A percentile compares a stretch with the other conserved stretches of the same genome.
phyloP scores from a whole-genome alignment of 768 basidiomycete genomes.

The Amanita fuliginea region DNA sequence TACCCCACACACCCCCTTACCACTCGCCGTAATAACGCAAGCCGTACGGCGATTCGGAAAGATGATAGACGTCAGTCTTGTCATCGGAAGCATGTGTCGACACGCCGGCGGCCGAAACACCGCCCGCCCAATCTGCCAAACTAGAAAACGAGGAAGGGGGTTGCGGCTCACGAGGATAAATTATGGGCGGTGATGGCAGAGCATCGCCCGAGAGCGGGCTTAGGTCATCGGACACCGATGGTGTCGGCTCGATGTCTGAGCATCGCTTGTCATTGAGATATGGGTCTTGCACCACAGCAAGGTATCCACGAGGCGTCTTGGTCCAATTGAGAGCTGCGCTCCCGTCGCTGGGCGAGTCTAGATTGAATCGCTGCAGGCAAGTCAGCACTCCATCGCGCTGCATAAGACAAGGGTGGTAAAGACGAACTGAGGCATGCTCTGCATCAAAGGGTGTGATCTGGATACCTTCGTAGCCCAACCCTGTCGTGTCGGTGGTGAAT shows the following conservation, averaged over 20 bases:
- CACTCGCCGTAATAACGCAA: constrained; percentile 1
- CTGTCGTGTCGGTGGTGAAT: background rate
- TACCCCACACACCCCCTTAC: no score
- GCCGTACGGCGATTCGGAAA: background rate
- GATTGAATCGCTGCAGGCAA: background rate
- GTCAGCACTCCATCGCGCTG: background rate
- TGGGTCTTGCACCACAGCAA: constrained; percentile 1
- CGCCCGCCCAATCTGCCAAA: constrained; percentile 5
- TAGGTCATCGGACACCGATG: background rate
- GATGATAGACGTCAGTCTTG: background rate
- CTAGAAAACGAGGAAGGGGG: constrained; percentile 4
- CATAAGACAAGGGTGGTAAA: background rate
- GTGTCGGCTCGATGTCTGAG: background rate
- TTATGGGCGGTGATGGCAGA: background rate
- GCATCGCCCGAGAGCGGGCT: background rate
- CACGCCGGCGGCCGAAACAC: background rate
- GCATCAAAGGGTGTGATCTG: background rate
- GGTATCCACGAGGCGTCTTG: background rate
- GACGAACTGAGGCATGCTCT: background rate
- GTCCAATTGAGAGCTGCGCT: constrained; percentile 3
- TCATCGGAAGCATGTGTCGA: background rate
- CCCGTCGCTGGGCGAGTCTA: background rate
- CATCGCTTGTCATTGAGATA: constrained; percentile 1
- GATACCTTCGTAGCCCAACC: background rate
- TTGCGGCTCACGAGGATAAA: background rate